Evolutionary conservation across 73 alveolate species (phyloP), one percentile per base, ranked within the genome.

Genomic region (Paramecium pentaurelia): DNA sequence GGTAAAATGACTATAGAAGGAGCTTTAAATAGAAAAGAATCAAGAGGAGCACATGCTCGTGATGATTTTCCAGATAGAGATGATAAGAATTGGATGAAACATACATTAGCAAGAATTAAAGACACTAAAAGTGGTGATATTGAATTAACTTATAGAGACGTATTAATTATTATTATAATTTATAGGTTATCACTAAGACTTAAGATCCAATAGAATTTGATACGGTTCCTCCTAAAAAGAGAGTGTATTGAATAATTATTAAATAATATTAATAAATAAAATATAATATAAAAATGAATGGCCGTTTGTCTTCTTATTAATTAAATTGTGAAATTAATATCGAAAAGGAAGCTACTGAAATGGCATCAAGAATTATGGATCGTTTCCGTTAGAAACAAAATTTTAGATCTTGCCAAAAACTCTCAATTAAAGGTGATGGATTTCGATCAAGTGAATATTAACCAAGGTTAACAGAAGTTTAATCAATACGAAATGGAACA

Each of bases 41-140:
- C 98, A 11, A 87, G 98, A 92, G 97, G 98, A 32, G 97, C 98
- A 58, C 98, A 95, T 83, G 98, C 98, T 70, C 95, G 98, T 93
- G 98, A 95, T 59, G 98, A 95, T 68, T 95, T 25, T 91, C 95
- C 97, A 27, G 97, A 95, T 36, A 94, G 98, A 94, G 98, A 96
- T 86, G 98, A 96, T 86, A 93, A 88, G 93, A 49, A 94, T 77
- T 96, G 98, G 98, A 96, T 96, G 98, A 96, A 96, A 93, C 98
- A 96, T 86, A 88, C 96, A 45, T 86, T 96, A n/a, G 58, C 95
- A 16, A 86, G 95, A 91, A 64, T 96, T 34, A 40, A 45, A 18
- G 93, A 87, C 45, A 94, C 77, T 11, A 90, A 58, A 20, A 71
- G 32, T 8, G 94, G 93, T 20, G 80, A 92, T 51, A 94, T 95